Percentiles rank a stretch among this genome's conserved stretches.
Conservation (phyloP, 2,329 filamentous ascomycete species). For the Colletotrichum lini region DNA sequence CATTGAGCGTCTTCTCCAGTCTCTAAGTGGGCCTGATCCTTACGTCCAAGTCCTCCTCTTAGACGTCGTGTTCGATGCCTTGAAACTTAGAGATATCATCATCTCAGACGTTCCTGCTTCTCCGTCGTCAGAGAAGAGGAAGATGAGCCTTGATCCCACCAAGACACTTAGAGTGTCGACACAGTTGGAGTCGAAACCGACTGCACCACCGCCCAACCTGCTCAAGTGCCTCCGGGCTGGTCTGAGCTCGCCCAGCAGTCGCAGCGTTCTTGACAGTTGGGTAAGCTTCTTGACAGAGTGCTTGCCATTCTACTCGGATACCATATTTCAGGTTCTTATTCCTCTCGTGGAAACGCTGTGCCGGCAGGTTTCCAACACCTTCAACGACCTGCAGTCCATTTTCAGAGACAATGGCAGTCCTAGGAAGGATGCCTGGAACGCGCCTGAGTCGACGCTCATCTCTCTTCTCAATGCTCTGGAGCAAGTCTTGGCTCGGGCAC, state of each 20-base stretch:
- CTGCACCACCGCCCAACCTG: constrained; percentile 77
- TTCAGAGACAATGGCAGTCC: constrained; percentile 62
- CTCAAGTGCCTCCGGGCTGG: constrained; percentile 88
- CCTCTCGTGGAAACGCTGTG: constrained; percentile 93
- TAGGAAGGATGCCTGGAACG: constrained; percentile 49
- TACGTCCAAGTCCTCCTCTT: constrained; percentile 84
- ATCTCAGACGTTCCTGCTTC: constrained; percentile 59
- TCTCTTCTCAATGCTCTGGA: constrained; percentile 94
- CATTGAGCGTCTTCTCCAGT: constrained; percentile 76
- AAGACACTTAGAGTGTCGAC: constrained; percentile 58
- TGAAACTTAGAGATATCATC: constrained; percentile 73
- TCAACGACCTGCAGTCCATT: constrained; percentile 76
- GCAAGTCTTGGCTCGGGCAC: constrained; percentile 87
- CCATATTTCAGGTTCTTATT: constrained; percentile 91
- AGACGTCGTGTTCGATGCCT: constrained; percentile 80
- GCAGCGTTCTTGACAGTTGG: constrained; percentile 91
- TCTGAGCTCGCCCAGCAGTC: constrained; percentile 80
- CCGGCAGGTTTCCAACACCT: constrained; percentile 80
- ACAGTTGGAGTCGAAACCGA: constrained; percentile 48
- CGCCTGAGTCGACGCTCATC: constrained; percentile 81
- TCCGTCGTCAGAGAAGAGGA: constrained; percentile 63
- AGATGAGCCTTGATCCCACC: constrained; percentile 58
- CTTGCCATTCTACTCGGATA: constrained; percentile 85
- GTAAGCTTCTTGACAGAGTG: constrained; percentile 87
- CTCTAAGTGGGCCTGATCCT: constrained; percentile 73